A percentile compares a stretch with the other conserved stretches of the same genome.
Evolutionary conservation across 164 flowering plant genomes (phyloP).

Genomic region (Annona cherimola): DNA sequence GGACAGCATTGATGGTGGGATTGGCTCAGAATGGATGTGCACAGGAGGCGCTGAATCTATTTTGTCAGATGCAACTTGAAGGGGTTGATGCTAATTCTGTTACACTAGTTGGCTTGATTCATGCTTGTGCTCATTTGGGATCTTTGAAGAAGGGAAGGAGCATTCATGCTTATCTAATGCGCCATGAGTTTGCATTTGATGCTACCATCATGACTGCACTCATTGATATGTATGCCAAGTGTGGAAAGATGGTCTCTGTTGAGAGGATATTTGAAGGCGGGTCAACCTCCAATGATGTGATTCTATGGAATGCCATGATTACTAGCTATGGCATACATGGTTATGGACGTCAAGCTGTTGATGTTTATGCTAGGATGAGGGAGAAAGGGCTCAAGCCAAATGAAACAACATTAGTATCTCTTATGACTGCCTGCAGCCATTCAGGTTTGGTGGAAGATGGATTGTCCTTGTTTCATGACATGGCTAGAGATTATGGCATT

Average conservation of each 20-base stretch:
- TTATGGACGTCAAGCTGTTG: conserved; percentile 26
- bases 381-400: conserved; percentile 30
- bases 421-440: conserved; percentile 44
- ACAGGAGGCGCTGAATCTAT: conserved; percentile 31
- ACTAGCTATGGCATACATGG: conserved; percentile 39
- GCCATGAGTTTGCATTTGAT: conserved; percentile 19
- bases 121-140: conserved; percentile 36
- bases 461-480: conserved; percentile 19
- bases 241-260: conserved; percentile 33
- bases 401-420: conserved; percentile 36
- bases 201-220: conserved; percentile 26
- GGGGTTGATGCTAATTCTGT: conserved; percentile 31
- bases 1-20: conserved; percentile 47
- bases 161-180: conserved; percentile 28
- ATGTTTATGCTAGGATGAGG: conserved; percentile 22
- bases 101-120: conserved; percentile 35
- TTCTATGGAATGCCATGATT: conserved; percentile 40
- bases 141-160: conserved; percentile 34
- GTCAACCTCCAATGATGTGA: conserved; percentile 23
- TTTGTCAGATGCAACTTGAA: conserved; percentile 30
- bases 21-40: conserved; percentile 43
- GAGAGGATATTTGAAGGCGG: conserved; percentile 23
- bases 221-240: conserved; percentile 39
- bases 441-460: conserved; percentile 43
- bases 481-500: conserved; percentile 25